phyloP scores from a whole-genome alignment of 495 filamentous ascomycete species.

The Hyaloscypha finlandica region DNA sequence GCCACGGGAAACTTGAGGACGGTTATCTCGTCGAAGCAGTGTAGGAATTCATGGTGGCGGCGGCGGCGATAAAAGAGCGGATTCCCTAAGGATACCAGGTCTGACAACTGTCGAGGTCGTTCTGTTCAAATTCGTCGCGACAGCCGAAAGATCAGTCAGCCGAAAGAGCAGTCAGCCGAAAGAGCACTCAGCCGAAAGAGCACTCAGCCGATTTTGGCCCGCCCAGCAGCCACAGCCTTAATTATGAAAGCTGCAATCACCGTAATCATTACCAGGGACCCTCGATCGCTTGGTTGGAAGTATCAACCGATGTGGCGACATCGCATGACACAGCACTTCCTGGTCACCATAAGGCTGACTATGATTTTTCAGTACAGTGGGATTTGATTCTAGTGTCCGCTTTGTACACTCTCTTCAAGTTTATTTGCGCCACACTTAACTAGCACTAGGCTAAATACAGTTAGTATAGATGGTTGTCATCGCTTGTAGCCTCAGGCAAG shows the following conservation, averaged over 20 bases:
- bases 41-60: slow-evolving; percentile 27
- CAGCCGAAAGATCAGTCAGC: no score
- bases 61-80: slow-evolving; percentile 30
- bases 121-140: slow-evolving; percentile 2
- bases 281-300: not conserved
- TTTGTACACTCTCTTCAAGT: no score
- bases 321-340: not conserved
- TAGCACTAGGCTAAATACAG: no score
- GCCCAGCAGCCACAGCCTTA: slow-evolving; percentile 1
- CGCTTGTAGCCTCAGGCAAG: no score
- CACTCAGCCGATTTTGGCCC: no score
- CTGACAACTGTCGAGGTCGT: slow-evolving; percentile 17
- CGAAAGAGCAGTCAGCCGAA: no score
- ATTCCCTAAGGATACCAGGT: slow-evolving; percentile 23
- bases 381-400: no score
- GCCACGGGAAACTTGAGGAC: slow-evolving; percentile 32
- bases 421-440: no score
- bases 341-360: no score
- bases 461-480: no score
- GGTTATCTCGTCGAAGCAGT: slow-evolving; percentile 28
- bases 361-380: not conserved
- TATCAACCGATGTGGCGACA: not conserved
- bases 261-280: not conserved
- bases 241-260: not conserved
- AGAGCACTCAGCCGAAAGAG: no score